A percentile compares a stretch with the other conserved stretches of the same genome.
Conservation (phyloP, 768 basidiomycete species). For the Sarcodon aspratus region DNA sequence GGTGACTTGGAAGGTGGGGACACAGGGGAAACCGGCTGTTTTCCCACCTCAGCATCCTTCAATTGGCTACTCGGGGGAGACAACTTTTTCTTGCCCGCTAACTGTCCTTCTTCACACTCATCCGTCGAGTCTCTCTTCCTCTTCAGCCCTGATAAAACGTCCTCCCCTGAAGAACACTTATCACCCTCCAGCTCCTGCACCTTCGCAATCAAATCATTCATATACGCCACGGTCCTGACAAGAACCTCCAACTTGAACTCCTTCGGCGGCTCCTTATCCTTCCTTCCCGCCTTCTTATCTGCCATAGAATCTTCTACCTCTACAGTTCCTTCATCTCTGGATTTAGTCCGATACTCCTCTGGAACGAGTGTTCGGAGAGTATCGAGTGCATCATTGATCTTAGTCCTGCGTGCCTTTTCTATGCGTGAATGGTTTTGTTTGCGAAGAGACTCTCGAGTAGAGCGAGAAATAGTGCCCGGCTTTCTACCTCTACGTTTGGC, state of each 20-base stretch:
- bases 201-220: slow-evolving; percentile 55
- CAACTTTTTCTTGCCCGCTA: too few relatives aligned
- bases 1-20: slow-evolving; percentile 9
- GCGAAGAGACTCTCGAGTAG: slow-evolving; percentile 75
- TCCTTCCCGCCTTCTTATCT: slow-evolving; percentile 19
- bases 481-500: slow-evolving; percentile 62
- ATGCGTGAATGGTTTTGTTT: slow-evolving; percentile 93
- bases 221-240: slow-evolving; percentile 68
- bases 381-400: slow-evolving; percentile 87
- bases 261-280: slow-evolving; percentile 49
- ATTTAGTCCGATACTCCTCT: slow-evolving; percentile 24
- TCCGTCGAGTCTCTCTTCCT: background rate
- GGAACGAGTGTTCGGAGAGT: slow-evolving; percentile 74
- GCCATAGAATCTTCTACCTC: slow-evolving; percentile 23
- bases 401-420: slow-evolving; percentile 86
- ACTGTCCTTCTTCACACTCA: background rate
- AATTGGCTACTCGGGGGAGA: background rate
- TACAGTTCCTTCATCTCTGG: slow-evolving; percentile 23
- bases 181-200: slow-evolving; percentile 29
- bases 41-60: background rate
- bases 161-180: slow-evolving; percentile 1
- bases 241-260: slow-evolving; percentile 93
- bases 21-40: background rate
- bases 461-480: slow-evolving; percentile 60
- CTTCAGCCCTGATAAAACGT: background rate